Base-by-base conservation (phyloP, 768 basidiomycete genomes). In the Boletus subcaerulescens region DNA sequence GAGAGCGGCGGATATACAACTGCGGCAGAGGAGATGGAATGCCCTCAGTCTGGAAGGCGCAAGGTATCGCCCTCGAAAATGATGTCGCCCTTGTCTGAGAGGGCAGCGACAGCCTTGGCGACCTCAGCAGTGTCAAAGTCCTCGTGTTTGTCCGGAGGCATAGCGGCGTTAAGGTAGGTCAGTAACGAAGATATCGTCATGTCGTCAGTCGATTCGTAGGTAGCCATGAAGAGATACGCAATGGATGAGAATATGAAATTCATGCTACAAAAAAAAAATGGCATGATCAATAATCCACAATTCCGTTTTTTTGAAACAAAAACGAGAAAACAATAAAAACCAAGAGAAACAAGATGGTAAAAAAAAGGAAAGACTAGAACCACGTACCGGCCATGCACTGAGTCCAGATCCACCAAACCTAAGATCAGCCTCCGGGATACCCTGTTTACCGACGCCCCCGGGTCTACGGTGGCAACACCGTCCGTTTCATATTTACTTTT, bases 61-160 rank as follows among this genome's bases (percentile, higher is more conserved):
- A 71, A 57, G 26, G 66, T 72, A 35, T 85, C 83, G 6, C 82
- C 83, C 63, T 82, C 79, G 44, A 83, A 75, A 26, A 76, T 60
- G 9, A 84, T 70, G 38, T 75, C 69, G 0, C 81, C 80, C 53
- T 73, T 72, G 29, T 80, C 81, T 38, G 77, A 74, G 46, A 83
- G 60, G 13, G 66, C 60, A 1, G 73, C 78, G 14, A 78, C 78
- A 4, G 76, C 77, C 45, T 76, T 75, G 7, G 77, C 78, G 17
- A 91, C 86, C 71, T 91, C 89, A 2, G 77, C 77, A 13, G 86
- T 88, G 68, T 91, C 88, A 57, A 88, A 91, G 59, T 91, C 88
- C 72, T 90, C 88, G 64, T 89, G 83, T 70, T 90, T 90, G 65
- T 89, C 88, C 26, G 74, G 76, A 4, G 89, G 89, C 73, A 90